Evolutionary conservation across 768 basidiomycete genomes (phyloP).

Genomic region (Naganishia kalamii): DNA sequence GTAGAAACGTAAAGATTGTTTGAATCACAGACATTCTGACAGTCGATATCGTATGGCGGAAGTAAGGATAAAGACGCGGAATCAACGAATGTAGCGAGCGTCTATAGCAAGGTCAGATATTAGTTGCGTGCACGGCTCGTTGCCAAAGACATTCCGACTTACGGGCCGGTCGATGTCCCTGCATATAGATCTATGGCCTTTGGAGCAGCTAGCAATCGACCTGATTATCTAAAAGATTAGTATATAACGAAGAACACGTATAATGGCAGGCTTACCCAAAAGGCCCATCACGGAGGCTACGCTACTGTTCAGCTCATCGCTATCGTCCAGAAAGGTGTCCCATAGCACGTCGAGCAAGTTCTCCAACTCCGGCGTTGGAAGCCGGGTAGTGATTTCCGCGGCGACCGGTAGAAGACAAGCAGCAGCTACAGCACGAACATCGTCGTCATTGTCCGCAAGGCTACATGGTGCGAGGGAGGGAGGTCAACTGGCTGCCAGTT

Average conservation of each 20-base stretch:
- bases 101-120: constrained; percentile 48
- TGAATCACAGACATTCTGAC: constrained; percentile 90
- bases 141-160: constrained; percentile 44
- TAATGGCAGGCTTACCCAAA: constrained; percentile 56
- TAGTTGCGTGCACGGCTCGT: background rate
- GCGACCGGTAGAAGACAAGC: constrained; percentile 86
- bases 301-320: constrained; percentile 92
- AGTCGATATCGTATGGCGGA: constrained; percentile 88
- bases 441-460: constrained; percentile 83
- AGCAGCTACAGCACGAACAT: constrained; percentile 91
- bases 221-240: constrained; percentile 48
- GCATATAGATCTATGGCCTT: constrained; percentile 69
- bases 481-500: background rate
- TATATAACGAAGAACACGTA: background rate
- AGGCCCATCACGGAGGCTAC: constrained; percentile 97
- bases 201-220: constrained; percentile 71
- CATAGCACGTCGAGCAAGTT: constrained; percentile 77
- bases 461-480: constrained; percentile 39
- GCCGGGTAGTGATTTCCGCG: constrained; percentile 64
- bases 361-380: constrained; percentile 62
- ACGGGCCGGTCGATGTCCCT: constrained; percentile 47
- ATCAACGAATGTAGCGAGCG: constrained; percentile 73
- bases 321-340: constrained; percentile 83
- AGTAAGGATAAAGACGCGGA: constrained; percentile 86
- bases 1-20: constrained; percentile 79